Base-by-base conservation (phyloP, 345 rosid species). In the Eucalyptus pumila region DNA sequence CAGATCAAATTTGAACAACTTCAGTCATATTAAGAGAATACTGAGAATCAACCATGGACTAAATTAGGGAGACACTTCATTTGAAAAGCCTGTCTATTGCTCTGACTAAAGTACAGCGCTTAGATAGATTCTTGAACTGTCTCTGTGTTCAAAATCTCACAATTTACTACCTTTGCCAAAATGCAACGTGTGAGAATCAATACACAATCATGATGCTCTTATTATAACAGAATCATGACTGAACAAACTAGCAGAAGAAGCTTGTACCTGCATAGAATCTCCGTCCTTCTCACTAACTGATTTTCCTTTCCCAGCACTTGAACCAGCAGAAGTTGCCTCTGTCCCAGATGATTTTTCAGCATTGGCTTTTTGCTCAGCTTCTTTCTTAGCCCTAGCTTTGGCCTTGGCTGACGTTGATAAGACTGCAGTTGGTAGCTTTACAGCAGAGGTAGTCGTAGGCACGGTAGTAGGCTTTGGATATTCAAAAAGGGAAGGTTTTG, bases 311-410 rank as follows among this genome's bases (percentile, higher is more conserved):
- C 94, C 96, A 11, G 93, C 54, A 90, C 37, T 90, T 24, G 90
- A 52, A 86, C 87, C 88, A 80, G 92, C 92, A 58, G 94, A 91
- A 9, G 95, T 92, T 51, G 95, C 90, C 87, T 92, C 96, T 26
- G 88, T 92, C 50, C 88, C 95, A 34, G 94, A 90, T 12, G 94
- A 88, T 94, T 97, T 98, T 81, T 98, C 98, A 58, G 95, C 93
- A 88, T 58, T 94, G 42, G 96, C 97, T 92, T 98, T 97, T 91
- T 91, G 96, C 47, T 98, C 99, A 48, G 99, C 99, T 34, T 98
- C 99, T 94, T 98, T 98, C 96, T 98, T 98, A 86, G 98, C 99
- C 93, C 97, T 94, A 60, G 99, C 95, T 94, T 97, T 97, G 92
- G 99, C 98, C 96, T 96, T 96, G 47, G 93, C 99, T 14, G 99